Evolutionary conservation across 2,329 filamentous ascomycete species (phyloP), one percentile per base, ranked within the genome.

Genomic region (Penicillium sp.): DNA sequence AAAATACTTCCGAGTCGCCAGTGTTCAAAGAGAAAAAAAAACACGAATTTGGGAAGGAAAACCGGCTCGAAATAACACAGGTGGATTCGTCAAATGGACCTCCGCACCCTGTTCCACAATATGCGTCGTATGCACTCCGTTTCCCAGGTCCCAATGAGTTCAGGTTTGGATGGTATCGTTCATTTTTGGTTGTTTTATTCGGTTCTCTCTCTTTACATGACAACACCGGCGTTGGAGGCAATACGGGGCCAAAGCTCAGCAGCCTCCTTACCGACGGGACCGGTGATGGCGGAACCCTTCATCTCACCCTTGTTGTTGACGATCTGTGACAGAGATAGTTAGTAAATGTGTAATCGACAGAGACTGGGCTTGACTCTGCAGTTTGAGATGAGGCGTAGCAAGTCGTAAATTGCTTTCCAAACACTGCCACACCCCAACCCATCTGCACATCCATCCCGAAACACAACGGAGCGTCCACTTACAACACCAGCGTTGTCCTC

Each of bases 221-320:
- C 94, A 77, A 99, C 94, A 88, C 94, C 94, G 62, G 93, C 96
- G 90, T 99, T 99, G 86, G 88, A 92, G 80, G 94, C 94, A 82
- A 97, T 97, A 97, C 93, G 93, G 78, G 94, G 94, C 94, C 94
- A 99, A 75, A 99, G 86, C 85, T 99, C 94, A 79, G 94, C 94
- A 78, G 94, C 94, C 85, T 99, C 94, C 89, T 99, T 99, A 81
- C 93, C 94, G 77, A 99, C 93, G 73, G 94, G 94, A 72, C 94
- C 94, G 72, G 94, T 99, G 79, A 99, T 99, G 79, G 94, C 94
- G 67, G 92, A 97, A 77, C 94, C 94, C 89, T 99, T 99, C 94
- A 99, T 99, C 85, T 99, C 94, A 83, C 94, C 94, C 90, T 99
- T 99, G 81, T 93, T 92, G 86, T 99, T 99, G 85, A 99, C 94